Percentiles rank a stretch among this genome's conserved stretches.
Evolutionary conservation across 257 asterid species (phyloP).

Genomic region (Knoxia roxburghii): DNA sequence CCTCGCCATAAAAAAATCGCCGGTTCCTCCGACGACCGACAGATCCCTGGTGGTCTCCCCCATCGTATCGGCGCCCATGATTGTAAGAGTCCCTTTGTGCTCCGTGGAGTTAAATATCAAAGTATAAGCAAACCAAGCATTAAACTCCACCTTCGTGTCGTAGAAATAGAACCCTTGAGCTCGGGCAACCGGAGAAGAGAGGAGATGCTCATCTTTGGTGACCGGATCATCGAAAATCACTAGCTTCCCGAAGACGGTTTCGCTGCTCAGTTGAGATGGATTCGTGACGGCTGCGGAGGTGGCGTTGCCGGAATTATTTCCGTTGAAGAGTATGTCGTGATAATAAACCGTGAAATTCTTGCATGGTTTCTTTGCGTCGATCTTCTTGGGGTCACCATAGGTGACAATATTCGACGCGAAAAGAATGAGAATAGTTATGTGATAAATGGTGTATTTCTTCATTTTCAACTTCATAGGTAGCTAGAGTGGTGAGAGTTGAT

Average conservation of each 20-base stretch:
- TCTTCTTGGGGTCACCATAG: slow-evolving; percentile 12
- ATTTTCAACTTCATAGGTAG: background rate
- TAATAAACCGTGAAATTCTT: slow-evolving; percentile 47
- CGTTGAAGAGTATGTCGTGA: slow-evolving; percentile 56
- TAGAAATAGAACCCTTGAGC: slow-evolving; percentile 67
- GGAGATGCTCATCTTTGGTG: slow-evolving; percentile 37
- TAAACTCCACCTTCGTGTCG: slow-evolving; percentile 29
- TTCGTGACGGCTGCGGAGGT: slow-evolving; percentile 38
- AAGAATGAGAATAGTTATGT: slow-evolving; percentile 18
- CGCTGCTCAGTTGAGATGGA: slow-evolving; percentile 22
- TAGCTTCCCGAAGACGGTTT: slow-evolving; percentile 33
- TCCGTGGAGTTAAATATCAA: slow-evolving; percentile 46
- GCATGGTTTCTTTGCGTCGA: slow-evolving; percentile 37
- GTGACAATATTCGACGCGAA: background rate
- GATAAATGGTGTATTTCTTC: slow-evolving; percentile 9
- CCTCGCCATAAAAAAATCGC: slow-evolving; percentile 63
- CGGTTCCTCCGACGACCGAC: slow-evolving; percentile 61
- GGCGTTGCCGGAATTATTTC: slow-evolving; percentile 45
- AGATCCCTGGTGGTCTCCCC: slow-evolving; percentile 42
- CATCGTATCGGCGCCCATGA: slow-evolving; percentile 56
- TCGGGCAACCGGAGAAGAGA: slow-evolving; percentile 38
- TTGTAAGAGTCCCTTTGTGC: slow-evolving; percentile 41
- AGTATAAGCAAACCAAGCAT: slow-evolving; percentile 67
- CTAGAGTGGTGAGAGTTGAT: background rate
- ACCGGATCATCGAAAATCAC: slow-evolving; percentile 59